These are phyloP conservation scores for Phytophthora sp. DNA, from an alignment of 352 stramenopile species.

Conservation along the genomic window DNA sequence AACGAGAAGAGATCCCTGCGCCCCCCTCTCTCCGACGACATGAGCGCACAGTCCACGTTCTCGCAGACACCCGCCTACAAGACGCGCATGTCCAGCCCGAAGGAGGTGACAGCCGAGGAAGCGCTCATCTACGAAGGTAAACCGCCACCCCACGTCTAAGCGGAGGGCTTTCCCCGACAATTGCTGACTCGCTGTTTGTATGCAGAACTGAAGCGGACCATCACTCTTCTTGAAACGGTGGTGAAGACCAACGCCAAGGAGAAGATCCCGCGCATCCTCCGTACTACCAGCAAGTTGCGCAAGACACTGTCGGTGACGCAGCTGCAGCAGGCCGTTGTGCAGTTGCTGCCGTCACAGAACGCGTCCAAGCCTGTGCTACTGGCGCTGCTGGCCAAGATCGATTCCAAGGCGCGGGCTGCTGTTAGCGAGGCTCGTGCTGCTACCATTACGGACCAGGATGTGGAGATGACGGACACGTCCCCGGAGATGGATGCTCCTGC, in stretches of 20 bases:
- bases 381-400: constrained; percentile 55
- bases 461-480: constrained; percentile 65
- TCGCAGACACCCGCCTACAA: constrained; percentile 75
- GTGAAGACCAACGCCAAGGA: constrained; percentile 89
- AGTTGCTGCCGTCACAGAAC: constrained; percentile 72
- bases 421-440: constrained; percentile 10
- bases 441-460: constrained; percentile 41
- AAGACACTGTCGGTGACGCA: constrained; percentile 73
- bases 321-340: constrained; percentile 60
- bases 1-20: constrained; percentile 20
- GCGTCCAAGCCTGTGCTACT: constrained; percentile 62
- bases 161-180: not conserved
- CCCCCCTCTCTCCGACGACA: constrained; percentile 23
- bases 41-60: constrained; percentile 81
- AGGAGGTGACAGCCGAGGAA: constrained; percentile 66
- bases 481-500: constrained; percentile 36
- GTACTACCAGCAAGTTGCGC: constrained; percentile 82
- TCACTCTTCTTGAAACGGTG: constrained; percentile 72
- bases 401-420: constrained; percentile 39
- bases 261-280: constrained; percentile 81
- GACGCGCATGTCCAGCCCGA: constrained; percentile 39
- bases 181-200: constrained; percentile 17
- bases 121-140: constrained; percentile 70
- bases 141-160: no score
- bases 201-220: constrained; percentile 78